Base-by-base conservation (phyloP, 495 filamentous ascomycete species). In the Trypethelium eluteriae region DNA sequence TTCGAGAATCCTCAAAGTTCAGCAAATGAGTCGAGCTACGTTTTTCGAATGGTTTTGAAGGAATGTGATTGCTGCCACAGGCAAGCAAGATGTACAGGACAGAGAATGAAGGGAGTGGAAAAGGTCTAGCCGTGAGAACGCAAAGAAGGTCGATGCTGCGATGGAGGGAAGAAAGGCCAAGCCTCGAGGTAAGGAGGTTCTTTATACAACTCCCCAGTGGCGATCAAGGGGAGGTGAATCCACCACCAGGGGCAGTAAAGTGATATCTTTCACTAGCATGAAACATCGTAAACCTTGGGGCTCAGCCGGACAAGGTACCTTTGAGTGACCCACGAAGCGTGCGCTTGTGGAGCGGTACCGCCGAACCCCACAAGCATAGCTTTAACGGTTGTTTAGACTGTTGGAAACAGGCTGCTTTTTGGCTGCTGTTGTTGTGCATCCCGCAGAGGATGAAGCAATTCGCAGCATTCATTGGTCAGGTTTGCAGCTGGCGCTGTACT, bases 21-120 rank as follows among this genome's bases (percentile, higher is more conserved):
- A 69, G 64, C 46, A 39, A 67, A 72, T 67, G 32, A 67, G 70
- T 38, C 65, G 66, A 44, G 53, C 53, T 59, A 59, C 53, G 53
- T 59, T 59, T 59, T 36, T 35, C 53, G 68, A 65, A 47, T 56
- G 2, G 38, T 44, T 63, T 62, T 62, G 0, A 65, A 68, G 66
- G 64, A 68, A 50, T 65, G 66, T 65, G 36, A 18, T 66, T 63
- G 62, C 73, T 70, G 71, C 73, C 73, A 65, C 73, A 68, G 73
- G 73, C 69, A 67, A 70, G 73, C 53, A 71, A 63, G 38, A 34
- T 63, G 63, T 64, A 70, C 39, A 64, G 62, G 65, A 67, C 41
- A 34, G 61, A 65, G 59, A 72, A 70, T 41, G 62, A 32, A 46
- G 39, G 63, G 63, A 59, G 53, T 59, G 53, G 32, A 59, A 59